Evolutionary conservation across 2,329 filamentous ascomycete genomes (phyloP).

Genomic region (Myriosclerotinia curreyana): DNA sequence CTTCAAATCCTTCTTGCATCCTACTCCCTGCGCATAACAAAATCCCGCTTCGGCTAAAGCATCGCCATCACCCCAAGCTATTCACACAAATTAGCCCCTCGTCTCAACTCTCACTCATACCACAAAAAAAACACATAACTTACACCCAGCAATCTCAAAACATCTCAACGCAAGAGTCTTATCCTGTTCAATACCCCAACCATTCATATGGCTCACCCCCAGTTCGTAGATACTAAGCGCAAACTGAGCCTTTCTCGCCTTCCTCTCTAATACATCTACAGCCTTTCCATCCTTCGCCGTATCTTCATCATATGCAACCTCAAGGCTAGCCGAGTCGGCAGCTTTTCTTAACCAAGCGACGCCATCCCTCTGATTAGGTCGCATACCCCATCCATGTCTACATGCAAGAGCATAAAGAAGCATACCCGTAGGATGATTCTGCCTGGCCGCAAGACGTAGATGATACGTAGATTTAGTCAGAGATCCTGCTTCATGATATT

Average conservation of each 20-base stretch:
- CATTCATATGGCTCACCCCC: conserved; percentile 95
- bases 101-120: background rate
- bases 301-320: conserved; percentile 79
- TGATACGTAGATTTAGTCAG: conserved; percentile 96
- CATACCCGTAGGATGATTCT: conserved; percentile 90
- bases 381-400: conserved; percentile 97
- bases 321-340: conserved; percentile 76
- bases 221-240: conserved; percentile 94
- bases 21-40: conserved; percentile 90
- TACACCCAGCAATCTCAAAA: conserved; percentile 90
- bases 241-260: conserved; percentile 87
- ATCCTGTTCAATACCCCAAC: conserved; percentile 95
- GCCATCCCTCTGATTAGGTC: conserved; percentile 83
- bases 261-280: conserved; percentile 66
- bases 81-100: background rate
- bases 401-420: conserved; percentile 92
- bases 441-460: conserved; percentile 80
- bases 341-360: conserved; percentile 91
- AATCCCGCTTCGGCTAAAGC: conserved; percentile 92
- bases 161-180: conserved; percentile 83
- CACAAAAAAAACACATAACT: conserved; percentile 40
- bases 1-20: conserved; percentile 93
- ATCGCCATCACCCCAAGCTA: conserved; percentile 90
- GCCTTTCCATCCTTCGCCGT: conserved; percentile 59
- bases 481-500: conserved; percentile 81